Evolutionary conservation across 208 protist genomes (phyloP), one percentile per base, ranked within the genome.

Genomic region (Crithidia mellificae): DNA sequence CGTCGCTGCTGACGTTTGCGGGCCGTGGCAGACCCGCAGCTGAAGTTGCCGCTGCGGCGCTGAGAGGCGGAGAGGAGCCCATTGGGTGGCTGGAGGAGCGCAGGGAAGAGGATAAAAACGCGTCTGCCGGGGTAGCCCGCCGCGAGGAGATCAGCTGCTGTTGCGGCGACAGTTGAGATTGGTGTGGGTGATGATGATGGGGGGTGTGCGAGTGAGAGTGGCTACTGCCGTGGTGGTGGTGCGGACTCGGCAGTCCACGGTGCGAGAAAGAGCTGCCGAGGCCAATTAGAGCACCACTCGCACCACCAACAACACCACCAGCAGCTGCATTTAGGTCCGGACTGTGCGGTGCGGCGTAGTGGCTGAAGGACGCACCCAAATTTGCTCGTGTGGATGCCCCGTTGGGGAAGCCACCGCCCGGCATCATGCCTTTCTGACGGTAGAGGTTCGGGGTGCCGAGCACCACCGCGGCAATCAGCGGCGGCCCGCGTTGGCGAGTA

Each of bases 391-490:
- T 30, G 2, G 46, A 32, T 11, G n/a, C 29, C 32, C 32, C 61
- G 3, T 24, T 54, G 3, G 61, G 24, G n/a, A 30, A 8, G 0
- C 39, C 39, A 8, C 19, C 12, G 5, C n/a, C 12, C 2, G 25
- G 17, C 44, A 14, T 19, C 14, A 12, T 32, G 25, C 32, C 47
- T 36, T 49, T 74, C 20, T 51, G 52, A 17, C 62, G 69, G 54
- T 75, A 64, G 3, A 52, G 9, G 44, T 24, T 58, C 2, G 69
- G 69, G 29, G 69, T 75, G 46, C 69, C 62, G 41, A 75, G 59
- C 54, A 64, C 55, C 43, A 75, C 69, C 22, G 62, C 62, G 32
- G 62, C 69, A 11, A 68, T 25, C 17, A 68, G 38, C 24, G 30
- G 46, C 8, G 53, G 38, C 6, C 58, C 43, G 54, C 46, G 36